These are phyloP conservation scores for Tolypocladium guangdongense DNA, from an alignment of 2,329 filamentous ascomycete species.

Conservation along the genomic window DNA sequence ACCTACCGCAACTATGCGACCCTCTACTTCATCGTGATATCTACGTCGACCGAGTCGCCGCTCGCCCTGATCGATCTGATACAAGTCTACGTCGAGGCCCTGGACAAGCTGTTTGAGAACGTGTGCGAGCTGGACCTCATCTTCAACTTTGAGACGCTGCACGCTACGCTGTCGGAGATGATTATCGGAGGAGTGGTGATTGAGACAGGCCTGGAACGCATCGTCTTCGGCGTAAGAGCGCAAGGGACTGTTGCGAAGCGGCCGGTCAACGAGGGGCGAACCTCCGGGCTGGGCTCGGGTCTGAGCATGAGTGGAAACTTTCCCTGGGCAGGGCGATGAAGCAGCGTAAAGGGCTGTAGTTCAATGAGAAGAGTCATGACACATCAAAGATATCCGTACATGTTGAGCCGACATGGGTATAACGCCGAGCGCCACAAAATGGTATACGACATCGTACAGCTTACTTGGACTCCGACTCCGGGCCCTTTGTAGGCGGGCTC, in stretches of 20 bases:
- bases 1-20: conserved; percentile 98
- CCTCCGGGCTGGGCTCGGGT: conserved; percentile 34
- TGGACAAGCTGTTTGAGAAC: conserved; percentile 94
- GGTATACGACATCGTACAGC: conserved; percentile 12
- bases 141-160: conserved; percentile 96
- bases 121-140: conserved; percentile 97
- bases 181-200: conserved; percentile 90
- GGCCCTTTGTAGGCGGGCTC: conserved; percentile 12
- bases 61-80: conserved; percentile 93
- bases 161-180: conserved; percentile 87
- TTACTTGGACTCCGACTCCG: conserved; percentile 14
- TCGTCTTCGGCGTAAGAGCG: conserved; percentile 71
- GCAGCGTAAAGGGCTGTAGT: conserved; percentile 2
- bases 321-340: conserved; percentile 37
- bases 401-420: conserved; percentile 10
- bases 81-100: conserved; percentile 92
- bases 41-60: conserved; percentile 89
- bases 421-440: conserved; percentile 17
- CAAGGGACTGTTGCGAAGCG: conserved; percentile 71
- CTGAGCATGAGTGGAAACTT: conserved; percentile 48
- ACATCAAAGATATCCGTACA: conserved; percentile 13
- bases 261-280: conserved; percentile 59
- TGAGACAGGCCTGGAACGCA: conserved; percentile 80
- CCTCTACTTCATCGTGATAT: conserved; percentile 97
- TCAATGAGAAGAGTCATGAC: conserved; percentile 7